Evolutionary conservation across 1,139 yeast species (phyloP), one percentile per base, ranked within the genome.

Genomic region (Geotrichum candidum): DNA sequence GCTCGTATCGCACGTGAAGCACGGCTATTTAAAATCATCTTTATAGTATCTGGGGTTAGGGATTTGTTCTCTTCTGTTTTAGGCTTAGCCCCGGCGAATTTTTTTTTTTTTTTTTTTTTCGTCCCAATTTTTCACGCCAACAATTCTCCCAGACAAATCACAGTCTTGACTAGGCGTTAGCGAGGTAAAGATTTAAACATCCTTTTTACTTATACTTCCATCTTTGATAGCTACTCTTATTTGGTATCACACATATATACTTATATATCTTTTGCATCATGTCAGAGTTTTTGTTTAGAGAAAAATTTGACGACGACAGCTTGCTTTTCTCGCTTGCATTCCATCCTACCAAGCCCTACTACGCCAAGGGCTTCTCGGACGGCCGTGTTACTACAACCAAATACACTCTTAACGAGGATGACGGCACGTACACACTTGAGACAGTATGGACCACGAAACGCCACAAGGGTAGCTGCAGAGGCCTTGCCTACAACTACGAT

Each of bases 391-490:
- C 72, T 2, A 77, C 80, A 2, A 75, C 71, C 45, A 72, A 73
- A 48, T 82, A 55, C 23, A 81, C 66, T 72, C 71, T 38, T 10
- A 29, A 74, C 1, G 75, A 71, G 0, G 68, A 70, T 6, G 72
- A 41, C 11, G 48, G 38, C 31, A 33, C 38, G 1, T 22, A 33
- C 45, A 52, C 18, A 22, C 71, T 73, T 2, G 72, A 83, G 2
- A 73, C 73, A 2, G 70, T 79, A 51, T 94, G 98, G 98, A 83
- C 87, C 63, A 91, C 98, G 0, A 89, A 84, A 70, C 82, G 98
- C 70, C 98, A 94, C 72, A 90, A 90, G 73, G 94, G 92, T 1
- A 88, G 96, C 64, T 90, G 96, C 65, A 77, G 99, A 54, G 84
- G 88, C 7, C 77, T 90, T 6, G 77, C 83, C 18, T 87, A 90